Evolutionary conservation across 345 rosid species (phyloP), one percentile per base, ranked within the genome.

Genomic region (Gossypium stocksii): DNA sequence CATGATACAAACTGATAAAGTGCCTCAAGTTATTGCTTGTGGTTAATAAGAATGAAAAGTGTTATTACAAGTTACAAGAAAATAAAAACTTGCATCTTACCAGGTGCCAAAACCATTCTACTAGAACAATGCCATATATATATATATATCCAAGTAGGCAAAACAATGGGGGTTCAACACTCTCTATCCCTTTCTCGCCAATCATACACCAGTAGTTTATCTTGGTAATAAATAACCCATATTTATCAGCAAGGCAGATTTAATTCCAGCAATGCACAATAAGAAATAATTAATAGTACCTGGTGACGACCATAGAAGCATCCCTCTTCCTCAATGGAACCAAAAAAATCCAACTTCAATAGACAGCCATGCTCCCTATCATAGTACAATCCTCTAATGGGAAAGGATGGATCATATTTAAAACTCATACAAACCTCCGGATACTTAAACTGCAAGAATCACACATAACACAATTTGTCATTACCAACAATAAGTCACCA

Each of bases 301-400:
- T 91, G 93, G 74, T 83, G 90, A 57, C 89, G 95, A 66, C 99
- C 96, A 79, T 83, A 94, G 80, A 89, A 92, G 88, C 99, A 94
- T 54, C 99, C 99, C 70, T 92, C 94, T 38, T 87, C 91, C 84
- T 94, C 99, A 68, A 94, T 94, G 7, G 98, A 94, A 63, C 99
- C 99, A 83, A 94, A 94, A 85, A 94, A 94, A 85, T 94, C 99
- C 85, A 92, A 77, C 84, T 94, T 94, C 87, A 92, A 80, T 34
- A 94, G 96, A 73, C 93, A 94, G 0, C 96, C 98, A 60, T 86
- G 91, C 74, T 76, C 87, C 90, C 84, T 94, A 75, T 92, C 98
- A 74, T 89, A 94, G 79, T 89, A 89, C 52, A 94, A 81, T 20
- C 98, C 98, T 77, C 98, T 85, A 76, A 94, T 94, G 0, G 98